Evolutionary conservation across 768 basidiomycete genomes (phyloP).

Genomic region (Termitomyces titanicus): DNA sequence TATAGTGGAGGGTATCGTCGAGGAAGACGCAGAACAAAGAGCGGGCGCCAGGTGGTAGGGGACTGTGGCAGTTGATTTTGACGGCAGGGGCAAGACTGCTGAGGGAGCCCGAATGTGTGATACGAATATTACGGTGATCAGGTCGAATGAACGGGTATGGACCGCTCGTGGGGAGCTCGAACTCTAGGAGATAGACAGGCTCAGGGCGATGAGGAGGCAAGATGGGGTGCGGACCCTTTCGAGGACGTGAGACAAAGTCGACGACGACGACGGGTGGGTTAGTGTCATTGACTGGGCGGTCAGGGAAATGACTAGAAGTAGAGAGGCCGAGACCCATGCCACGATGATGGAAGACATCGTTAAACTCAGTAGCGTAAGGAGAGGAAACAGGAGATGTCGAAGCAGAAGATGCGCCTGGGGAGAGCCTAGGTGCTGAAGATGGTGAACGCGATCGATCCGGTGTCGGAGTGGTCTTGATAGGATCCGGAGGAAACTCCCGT

Average conservation of each 20-base stretch:
- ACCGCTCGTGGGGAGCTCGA: slow-evolving; percentile 4
- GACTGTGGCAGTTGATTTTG: slow-evolving; percentile 15
- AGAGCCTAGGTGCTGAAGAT: slow-evolving; percentile 6
- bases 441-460: slow-evolving; percentile 8
- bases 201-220: slow-evolving; percentile 1
- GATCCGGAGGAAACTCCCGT: slow-evolving; percentile 11
- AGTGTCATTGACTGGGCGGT: background rate
- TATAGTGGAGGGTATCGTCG: slow-evolving; percentile 18
- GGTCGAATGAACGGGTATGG: slow-evolving; percentile 3
- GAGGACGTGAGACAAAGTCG: slow-evolving; percentile 8
- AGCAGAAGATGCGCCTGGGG: slow-evolving; percentile 3
- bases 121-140: slow-evolving; percentile 9
- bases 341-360: slow-evolving; percentile 3
- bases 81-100: slow-evolving; percentile 17
- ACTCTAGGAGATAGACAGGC: slow-evolving; percentile 6
- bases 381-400: slow-evolving; percentile 13
- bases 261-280: slow-evolving; percentile 8
- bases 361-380: slow-evolving; percentile 8
- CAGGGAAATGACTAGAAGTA: background rate
- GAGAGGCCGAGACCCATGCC: background rate
- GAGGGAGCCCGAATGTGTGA: slow-evolving; percentile 13
- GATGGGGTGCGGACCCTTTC: background rate
- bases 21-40: slow-evolving; percentile 22
- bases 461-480: slow-evolving; percentile 2
- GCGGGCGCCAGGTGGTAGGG: slow-evolving; percentile 15